A percentile compares a stretch with the other conserved stretches of the same genome.
Conservation (phyloP, 2,329 filamentous ascomycete genomes). For the Rutstroemia sp. region DNA sequence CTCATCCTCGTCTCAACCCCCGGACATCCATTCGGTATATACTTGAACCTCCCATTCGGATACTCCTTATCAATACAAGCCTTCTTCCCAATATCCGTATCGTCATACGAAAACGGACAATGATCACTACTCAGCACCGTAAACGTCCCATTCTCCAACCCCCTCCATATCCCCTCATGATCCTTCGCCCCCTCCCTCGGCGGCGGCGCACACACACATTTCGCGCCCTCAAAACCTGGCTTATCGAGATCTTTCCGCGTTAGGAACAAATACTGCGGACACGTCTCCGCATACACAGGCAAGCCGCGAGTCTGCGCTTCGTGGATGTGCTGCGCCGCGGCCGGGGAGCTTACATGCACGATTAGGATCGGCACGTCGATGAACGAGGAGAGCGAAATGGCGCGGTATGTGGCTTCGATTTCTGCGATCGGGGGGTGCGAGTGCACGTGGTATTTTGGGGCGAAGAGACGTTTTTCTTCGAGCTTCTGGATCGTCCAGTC, state of each 20-base stretch:
- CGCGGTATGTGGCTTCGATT: constrained; percentile 45
- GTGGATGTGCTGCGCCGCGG: constrained; percentile 39
- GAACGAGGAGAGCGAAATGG: constrained; percentile 42
- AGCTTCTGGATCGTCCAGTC: constrained; percentile 47
- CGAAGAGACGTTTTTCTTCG: constrained; percentile 39
- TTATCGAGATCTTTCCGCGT: constrained; percentile 42
- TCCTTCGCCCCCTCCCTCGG: constrained; percentile 38
- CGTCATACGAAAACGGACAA: constrained; percentile 36
- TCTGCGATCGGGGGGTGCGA: constrained; percentile 43
- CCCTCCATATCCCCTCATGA: constrained; percentile 44
- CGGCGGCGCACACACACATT: constrained; percentile 47
- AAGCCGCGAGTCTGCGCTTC: constrained; percentile 40
- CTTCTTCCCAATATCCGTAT: constrained; percentile 41
- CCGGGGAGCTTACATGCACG: constrained; percentile 44
- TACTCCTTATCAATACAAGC: constrained; percentile 37
- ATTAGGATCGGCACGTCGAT: constrained; percentile 46
- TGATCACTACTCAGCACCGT: constrained; percentile 40
- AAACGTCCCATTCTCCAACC: constrained; percentile 44
- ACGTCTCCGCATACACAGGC: constrained; percentile 47
- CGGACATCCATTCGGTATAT: constrained; percentile 51
- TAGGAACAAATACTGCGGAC: constrained; percentile 48
- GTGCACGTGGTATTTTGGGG: constrained; percentile 44
- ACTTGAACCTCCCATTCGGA: constrained; percentile 41
- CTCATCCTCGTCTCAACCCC: constrained; percentile 50
- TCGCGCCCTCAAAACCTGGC: constrained; percentile 46